phyloP scores from a whole-genome alignment of 1,284 basidiomycete genomes.

The Exobasidium rhododendri region DNA sequence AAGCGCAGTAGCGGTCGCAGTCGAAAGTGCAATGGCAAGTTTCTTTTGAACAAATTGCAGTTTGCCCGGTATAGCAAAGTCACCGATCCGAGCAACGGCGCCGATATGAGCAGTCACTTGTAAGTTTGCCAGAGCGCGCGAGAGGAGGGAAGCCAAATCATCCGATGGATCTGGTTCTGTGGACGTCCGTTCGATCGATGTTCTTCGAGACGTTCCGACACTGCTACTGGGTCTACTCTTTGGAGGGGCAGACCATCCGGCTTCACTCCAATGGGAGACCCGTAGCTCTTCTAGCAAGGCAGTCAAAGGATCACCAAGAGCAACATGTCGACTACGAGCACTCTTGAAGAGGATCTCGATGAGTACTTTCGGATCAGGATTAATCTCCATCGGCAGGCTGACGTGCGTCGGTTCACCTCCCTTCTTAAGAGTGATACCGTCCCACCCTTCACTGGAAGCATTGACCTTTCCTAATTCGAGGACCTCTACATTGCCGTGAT shows the following conservation, averaged over 20 bases:
- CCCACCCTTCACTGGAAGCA: conserved; percentile 27
- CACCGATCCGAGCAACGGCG: conserved; percentile 28
- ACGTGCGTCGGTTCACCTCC: conserved; percentile 23
- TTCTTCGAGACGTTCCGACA: conserved; percentile 3
- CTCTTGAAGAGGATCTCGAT: conserved; percentile 32
- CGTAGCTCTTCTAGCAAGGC: conserved; percentile 29
- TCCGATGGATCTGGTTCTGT: conserved; percentile 9
- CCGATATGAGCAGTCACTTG: conserved; percentile 30
- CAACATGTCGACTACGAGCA: conserved; percentile 27
- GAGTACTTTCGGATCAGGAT: conserved; percentile 30
- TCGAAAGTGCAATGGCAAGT: conserved; percentile 40
- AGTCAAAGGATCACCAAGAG: conserved; percentile 33
- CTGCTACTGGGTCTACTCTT: neutral
- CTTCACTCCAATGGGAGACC: conserved; percentile 11
- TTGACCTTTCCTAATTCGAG: conserved; percentile 25
- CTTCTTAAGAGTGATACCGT: conserved; percentile 21
- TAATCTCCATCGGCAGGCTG: conserved; percentile 35
- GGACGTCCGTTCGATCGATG: neutral
- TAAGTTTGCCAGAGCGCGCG: conserved; percentile 22
- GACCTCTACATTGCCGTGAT: conserved; percentile 15
- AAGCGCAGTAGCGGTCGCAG: conserved; percentile 32
- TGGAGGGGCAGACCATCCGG: conserved; percentile 9
- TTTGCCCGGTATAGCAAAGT: conserved; percentile 32
- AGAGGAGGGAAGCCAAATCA: conserved; percentile 28
- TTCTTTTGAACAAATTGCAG: conserved; percentile 34